These are phyloP conservation scores for Rosa rugosa DNA, from an alignment of 306 rosid species.

Conservation along the genomic window DNA sequence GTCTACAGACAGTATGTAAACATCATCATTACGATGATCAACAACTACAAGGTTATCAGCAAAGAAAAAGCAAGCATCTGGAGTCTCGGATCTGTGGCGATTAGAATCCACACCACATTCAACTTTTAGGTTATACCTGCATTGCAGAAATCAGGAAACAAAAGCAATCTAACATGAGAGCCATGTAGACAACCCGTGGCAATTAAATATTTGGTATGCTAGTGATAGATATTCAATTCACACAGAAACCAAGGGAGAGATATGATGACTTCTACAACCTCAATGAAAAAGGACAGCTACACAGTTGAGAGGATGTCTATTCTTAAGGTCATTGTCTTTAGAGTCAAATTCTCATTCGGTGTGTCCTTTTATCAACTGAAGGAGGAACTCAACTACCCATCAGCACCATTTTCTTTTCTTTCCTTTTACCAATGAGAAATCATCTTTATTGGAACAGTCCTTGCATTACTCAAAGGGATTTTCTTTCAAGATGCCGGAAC, in stretches of 20 bases:
- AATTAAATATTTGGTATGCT: neutral
- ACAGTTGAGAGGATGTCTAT: neutral
- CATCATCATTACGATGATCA: conserved; percentile 82
- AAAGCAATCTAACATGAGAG: conserved; percentile 10
- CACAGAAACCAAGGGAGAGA: neutral
- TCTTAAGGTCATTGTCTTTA: neutral
- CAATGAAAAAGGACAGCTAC: neutral
- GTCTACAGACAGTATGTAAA: conserved; percentile 66
- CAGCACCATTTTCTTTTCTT: neutral
- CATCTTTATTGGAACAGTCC: neutral
- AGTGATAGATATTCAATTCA: neutral
- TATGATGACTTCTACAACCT: neutral
- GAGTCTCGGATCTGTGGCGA: conserved; percentile 74
- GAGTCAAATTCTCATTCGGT: neutral
- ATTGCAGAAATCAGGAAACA: conserved; percentile 29
- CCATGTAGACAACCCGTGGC: neutral
- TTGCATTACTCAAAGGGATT: neutral
- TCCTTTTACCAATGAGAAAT: neutral
- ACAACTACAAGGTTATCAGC: conserved; percentile 78
- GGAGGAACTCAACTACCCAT: neutral
- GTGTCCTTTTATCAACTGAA: neutral
- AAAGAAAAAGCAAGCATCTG: conserved; percentile 97
- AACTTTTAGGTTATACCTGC: conserved; percentile 89
- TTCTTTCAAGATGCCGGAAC: neutral
- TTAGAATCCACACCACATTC: conserved; percentile 73